A percentile compares a stretch with the other conserved stretches of the same genome.
phyloP scores from a whole-genome alignment of 2,329 filamentous ascomycete genomes.

The Clonostachys chloroleuca region DNA sequence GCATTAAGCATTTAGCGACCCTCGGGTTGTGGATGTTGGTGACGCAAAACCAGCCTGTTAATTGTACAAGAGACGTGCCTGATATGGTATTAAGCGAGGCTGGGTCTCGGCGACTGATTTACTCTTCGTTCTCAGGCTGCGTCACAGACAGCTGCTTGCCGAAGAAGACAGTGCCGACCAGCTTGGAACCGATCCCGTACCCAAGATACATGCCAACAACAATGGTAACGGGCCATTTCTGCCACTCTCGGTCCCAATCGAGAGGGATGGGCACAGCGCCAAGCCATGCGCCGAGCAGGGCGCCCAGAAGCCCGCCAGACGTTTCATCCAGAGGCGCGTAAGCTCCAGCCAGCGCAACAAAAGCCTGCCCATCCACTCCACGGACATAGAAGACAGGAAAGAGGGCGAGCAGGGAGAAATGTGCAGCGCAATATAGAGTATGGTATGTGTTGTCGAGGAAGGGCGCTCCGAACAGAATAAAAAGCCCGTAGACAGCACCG shows the following conservation, averaged over 20 bases:
- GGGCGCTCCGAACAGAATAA: conserved; percentile 89
- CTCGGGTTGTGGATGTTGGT: too few relatives aligned
- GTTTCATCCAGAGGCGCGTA: conserved; percentile 75
- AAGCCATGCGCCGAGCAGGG: conserved; percentile 79
- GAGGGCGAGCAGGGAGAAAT: conserved; percentile 73
- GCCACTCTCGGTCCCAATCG: conserved; percentile 99
- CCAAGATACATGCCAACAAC: conserved; percentile 78
- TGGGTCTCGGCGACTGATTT: too few relatives aligned
- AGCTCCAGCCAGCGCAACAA: conserved; percentile 65
- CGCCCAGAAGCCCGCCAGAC: conserved; percentile 78
- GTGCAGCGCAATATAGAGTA: conserved; percentile 75
- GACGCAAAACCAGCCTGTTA: too few relatives aligned
- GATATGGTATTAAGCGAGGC: too few relatives aligned
- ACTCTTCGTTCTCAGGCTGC: too few relatives aligned
- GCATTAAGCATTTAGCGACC: too few relatives aligned
- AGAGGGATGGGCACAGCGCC: conserved; percentile 93
- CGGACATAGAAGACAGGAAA: conserved; percentile 84
- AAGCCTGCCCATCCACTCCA: conserved; percentile 68
- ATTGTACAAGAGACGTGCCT: too few relatives aligned
- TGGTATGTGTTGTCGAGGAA: conserved; percentile 75
- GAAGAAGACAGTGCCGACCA: conserved; percentile 48
- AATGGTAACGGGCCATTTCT: conserved; percentile 94
- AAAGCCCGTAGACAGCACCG: conserved; percentile 53
- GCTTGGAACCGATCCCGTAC: conserved; percentile 64
- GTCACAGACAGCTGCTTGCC: conserved; percentile 31